Percentiles rank a stretch among this genome's conserved stretches.
Evolutionary conservation across 441 rosid genomes (phyloP).

Genomic region (Arabidopsis hybrid): DNA sequence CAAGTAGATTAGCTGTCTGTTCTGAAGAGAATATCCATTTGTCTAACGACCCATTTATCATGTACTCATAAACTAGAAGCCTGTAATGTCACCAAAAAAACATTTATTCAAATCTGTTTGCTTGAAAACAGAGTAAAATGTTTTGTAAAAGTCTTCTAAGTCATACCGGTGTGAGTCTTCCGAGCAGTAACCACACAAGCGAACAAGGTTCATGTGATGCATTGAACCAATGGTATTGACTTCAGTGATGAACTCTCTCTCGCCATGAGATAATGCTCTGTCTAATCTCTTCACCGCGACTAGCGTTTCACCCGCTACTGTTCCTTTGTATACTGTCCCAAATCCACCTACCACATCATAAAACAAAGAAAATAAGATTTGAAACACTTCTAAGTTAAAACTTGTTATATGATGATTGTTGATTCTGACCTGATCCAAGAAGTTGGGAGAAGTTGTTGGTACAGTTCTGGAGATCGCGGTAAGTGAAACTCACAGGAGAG

Average conservation of each 20-base stretch:
- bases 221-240: conserved; percentile 94
- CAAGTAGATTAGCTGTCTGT: conserved; percentile 49
- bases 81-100: conserved; percentile 43
- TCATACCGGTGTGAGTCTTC: conserved; percentile 79
- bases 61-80: conserved; percentile 86
- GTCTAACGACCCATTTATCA: conserved; percentile 91
- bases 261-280: conserved; percentile 82
- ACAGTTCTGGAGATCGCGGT: conserved; percentile 71
- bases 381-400: not conserved
- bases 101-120: not conserved
- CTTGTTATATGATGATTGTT: conserved; percentile 4
- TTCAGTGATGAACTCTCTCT: conserved; percentile 89
- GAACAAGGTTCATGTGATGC: conserved; percentile 98
- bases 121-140: conserved; percentile 5
- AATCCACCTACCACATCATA: conserved; percentile 72
- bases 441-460: conserved; percentile 73
- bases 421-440: conserved; percentile 76
- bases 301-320: conserved; percentile 53
- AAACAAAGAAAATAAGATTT: not conserved
- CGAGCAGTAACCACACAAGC: conserved; percentile 85
- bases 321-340: conserved; percentile 90
- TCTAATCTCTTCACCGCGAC: conserved; percentile 90
- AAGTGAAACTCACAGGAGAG: conserved; percentile 72
- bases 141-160: not conserved
- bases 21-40: conserved; percentile 84